Base-by-base conservation (phyloP, 306 rosid genomes). In the Vigna nakashimae region DNA sequence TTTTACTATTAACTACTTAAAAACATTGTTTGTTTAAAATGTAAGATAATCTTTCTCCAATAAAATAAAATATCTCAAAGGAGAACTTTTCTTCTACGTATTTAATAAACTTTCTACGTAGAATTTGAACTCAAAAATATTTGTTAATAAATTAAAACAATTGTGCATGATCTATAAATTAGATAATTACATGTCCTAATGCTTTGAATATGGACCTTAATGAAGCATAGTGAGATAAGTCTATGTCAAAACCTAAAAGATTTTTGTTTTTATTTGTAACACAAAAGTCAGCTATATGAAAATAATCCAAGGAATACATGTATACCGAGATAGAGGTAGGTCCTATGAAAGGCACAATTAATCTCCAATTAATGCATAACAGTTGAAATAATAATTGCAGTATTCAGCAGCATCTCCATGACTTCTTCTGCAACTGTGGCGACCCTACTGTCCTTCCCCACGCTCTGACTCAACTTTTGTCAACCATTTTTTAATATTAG, bases 391-490 rank as follows among this genome's bases (percentile, higher is more conserved):
- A 53, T 53, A 30, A 30, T 60, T 2, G 1, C 2, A 28, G 18
- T 28, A 14, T 34, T 64, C 7, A 7, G 16, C 59, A 38, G 55
- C 67, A 66, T 65, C 42, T 10, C 12, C 62, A 36, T 42, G 52
- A 53, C 45, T 16, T 53, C 26, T 52, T 17, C 7, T 66, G 70
- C 40, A 67, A 72, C 53, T 65, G 65, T 30, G 18, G 42, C 11
- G 75, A 36, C 75, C 73, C 76, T 74, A 50, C 6, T 34, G 34
- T 65, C 46, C 46, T 5, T 0, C 2, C 26, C 36, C 66, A 11
- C 12, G 36, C 22, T 85, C 82, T 86, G 90, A 89, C 89, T 62
- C 14, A 50, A 51, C 40, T 81, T 70, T 86, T 77, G 94, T 88
- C 94, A 89, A 89, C 92, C 78, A 71, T 74, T 55, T 82, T 82